Percentiles rank a stretch among this genome's conserved stretches.
These are phyloP conservation scores for Xerocomellus amylosporus DNA, from an alignment of 768 basidiomycete genomes.

Conservation along the genomic window DNA sequence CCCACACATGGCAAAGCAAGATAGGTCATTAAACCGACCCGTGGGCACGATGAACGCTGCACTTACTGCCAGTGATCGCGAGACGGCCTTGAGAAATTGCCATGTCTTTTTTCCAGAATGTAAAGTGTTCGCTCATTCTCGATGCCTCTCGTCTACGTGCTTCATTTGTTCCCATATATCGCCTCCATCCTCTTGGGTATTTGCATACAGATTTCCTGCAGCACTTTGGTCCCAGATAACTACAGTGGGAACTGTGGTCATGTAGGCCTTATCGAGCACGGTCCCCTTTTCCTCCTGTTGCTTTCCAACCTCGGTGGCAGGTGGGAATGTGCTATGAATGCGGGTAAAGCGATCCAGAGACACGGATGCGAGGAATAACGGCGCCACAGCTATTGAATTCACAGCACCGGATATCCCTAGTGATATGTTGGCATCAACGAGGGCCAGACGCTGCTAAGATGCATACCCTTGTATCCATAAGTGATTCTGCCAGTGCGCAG, in stretches of 20 bases:
- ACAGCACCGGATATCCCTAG: slow-evolving; percentile 71
- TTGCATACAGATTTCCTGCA: slow-evolving; percentile 12
- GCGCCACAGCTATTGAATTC: slow-evolving; percentile 57
- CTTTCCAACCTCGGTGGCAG: slow-evolving; percentile 45
- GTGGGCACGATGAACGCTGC: neutral
- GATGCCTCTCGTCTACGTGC: slow-evolving; percentile 42
- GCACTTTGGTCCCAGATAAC: slow-evolving; percentile 58
- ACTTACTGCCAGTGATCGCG: neutral
- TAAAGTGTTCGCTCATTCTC: slow-evolving; percentile 15
- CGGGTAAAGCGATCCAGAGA: slow-evolving; percentile 70
- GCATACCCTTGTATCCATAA: slow-evolving; percentile 66
- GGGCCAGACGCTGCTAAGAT: neutral
- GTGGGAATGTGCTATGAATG: slow-evolving; percentile 60
- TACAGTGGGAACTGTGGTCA: slow-evolving; percentile 59
- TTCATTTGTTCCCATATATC: slow-evolving; percentile 71
- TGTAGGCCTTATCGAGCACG: slow-evolving; percentile 61
- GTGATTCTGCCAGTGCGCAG: slow-evolving; percentile 60
- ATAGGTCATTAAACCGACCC: slow-evolving; percentile 46
- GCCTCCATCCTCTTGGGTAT: slow-evolving; percentile 43
- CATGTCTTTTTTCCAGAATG: neutral
- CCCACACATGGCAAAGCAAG: slow-evolving; percentile 80
- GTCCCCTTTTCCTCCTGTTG: slow-evolving; percentile 57
- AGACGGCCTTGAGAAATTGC: neutral
- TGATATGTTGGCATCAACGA: neutral
- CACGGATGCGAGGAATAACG: slow-evolving; percentile 54